phyloP scores from a whole-genome alignment of 208 protist genomes.

The Wallacemonas rigidus region DNA sequence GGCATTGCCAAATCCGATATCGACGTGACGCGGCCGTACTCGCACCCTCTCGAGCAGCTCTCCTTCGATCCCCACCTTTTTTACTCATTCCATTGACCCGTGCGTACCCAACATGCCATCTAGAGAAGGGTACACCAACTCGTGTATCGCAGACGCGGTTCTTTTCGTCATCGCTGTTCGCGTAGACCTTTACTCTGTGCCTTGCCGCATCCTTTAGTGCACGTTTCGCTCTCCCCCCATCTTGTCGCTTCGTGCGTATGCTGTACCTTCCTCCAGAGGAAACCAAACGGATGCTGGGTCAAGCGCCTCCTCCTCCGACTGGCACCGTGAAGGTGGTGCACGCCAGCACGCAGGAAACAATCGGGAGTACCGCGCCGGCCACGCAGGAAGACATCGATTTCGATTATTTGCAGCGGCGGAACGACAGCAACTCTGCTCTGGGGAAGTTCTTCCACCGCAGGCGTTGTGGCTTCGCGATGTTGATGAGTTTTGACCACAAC shows the following conservation, averaged over 20 bases:
- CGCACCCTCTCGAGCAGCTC: too few species aligned
- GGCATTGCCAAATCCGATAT: too few species aligned
- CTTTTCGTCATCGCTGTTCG: too few species aligned
- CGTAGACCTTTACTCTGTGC: too few species aligned
- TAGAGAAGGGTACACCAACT: too few species aligned
- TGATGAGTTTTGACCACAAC: conserved; percentile 9
- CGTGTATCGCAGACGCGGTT: too few species aligned
- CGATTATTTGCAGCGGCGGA: conserved; percentile 8
- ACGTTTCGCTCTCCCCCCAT: too few species aligned
- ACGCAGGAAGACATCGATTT: conserved; percentile 14
- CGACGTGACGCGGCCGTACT: too few species aligned
- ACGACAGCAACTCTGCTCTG: not conserved
- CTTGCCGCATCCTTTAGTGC: too few species aligned
- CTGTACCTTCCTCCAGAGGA: not conserved
- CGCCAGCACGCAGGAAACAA: not conserved
- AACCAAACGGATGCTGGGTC: not conserved
- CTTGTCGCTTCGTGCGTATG: not conserved
- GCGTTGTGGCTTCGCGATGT: not conserved
- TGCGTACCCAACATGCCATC: too few species aligned
- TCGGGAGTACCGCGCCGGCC: not conserved
- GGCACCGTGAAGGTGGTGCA: conserved; percentile 14
- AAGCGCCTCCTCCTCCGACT: not conserved
- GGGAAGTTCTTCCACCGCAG: not conserved
- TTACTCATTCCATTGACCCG: too few species aligned
- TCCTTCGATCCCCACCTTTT: too few species aligned